Evolutionary conservation across 2,329 filamentous ascomycete genomes (phyloP).

Genomic region (Aspergillus sp.): DNA sequence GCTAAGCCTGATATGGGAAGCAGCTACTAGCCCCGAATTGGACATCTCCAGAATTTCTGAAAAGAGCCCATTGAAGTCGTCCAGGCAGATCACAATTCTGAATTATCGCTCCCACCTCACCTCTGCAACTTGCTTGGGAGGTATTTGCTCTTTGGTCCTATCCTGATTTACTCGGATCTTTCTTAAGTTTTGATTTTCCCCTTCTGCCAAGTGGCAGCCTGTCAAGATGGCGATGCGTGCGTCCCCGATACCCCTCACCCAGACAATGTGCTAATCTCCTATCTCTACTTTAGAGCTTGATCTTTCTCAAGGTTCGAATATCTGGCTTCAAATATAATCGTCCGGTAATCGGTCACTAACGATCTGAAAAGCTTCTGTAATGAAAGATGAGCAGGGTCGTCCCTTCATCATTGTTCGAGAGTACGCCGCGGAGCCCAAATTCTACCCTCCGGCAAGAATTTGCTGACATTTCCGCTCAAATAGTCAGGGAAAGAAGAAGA

Average conservation of each 20-base stretch:
- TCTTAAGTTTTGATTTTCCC: neutral
- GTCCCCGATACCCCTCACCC: conserved; percentile 45
- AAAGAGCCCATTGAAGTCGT: conserved; percentile 27
- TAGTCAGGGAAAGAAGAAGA: conserved; percentile 96
- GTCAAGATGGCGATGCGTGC: conserved; percentile 55
- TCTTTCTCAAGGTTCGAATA: conserved; percentile 50
- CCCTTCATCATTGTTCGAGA: conserved; percentile 99
- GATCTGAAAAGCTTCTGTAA: conserved; percentile 63
- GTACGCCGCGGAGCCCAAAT: conserved; percentile 59
- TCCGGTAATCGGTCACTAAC: conserved; percentile 25
- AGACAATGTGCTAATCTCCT: conserved; percentile 31
- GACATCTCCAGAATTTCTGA: conserved; percentile 42
- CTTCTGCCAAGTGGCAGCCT: conserved; percentile 39
- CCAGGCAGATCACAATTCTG: conserved; percentile 26
- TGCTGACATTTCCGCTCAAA: conserved; percentile 17
- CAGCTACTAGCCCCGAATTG: conserved; percentile 44
- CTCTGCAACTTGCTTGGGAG: conserved; percentile 16
- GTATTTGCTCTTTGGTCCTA: conserved; percentile 15
- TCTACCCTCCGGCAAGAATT: conserved; percentile 1
- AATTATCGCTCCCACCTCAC: conserved; percentile 29
- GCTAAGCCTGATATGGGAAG: conserved; percentile 42
- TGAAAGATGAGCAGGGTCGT: conserved; percentile 96
- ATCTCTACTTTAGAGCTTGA: conserved; percentile 46
- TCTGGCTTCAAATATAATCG: conserved; percentile 4
- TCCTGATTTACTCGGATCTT: conserved; percentile 13